Evolutionary conservation across 73 alveolate genomes (phyloP), one percentile per base, ranked within the genome.

Genomic region (Effrenium voratum): DNA sequence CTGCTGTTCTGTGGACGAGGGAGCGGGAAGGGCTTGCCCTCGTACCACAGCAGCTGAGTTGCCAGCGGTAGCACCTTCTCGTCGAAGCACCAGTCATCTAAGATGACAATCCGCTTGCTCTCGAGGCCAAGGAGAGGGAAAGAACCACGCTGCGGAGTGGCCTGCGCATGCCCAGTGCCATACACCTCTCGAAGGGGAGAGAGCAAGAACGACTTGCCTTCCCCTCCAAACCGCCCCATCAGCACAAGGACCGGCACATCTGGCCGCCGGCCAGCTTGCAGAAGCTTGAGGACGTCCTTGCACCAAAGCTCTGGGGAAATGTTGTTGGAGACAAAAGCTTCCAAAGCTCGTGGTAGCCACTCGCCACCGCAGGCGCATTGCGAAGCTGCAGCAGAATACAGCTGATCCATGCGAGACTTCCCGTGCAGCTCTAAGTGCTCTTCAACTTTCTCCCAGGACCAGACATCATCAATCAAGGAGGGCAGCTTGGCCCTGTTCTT

Each of bases 171-270:
- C 55, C 34, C 93, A 36, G 43, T 40, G 32, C 93, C 93, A 28
- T 43, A 79, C 32, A 79, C 41, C 2, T 44, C 3, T 45, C 91
- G 91, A 24, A 79, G 91, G 16, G 91, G 91, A 2, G 70, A 13
- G 47, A 45, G 70, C 70, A 43, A 5, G 70, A 79, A 79, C 13
- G 87, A 76, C 60, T 76, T 76, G 87, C 87, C 87, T 28, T 76
- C 87, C 41, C 87, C 87, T 6, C 87, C 87, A 76, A 43, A 76
- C n/a, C 91, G 91, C 10, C 91, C 91, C 91, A 47, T 79, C 46
- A 79, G 91, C 2, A 79, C 91, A 5, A 46, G 22, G 41, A 79
- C 91, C 8, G 91, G 91, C 6, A 79, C 70, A 26, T 79, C 91
- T 45, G 30, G 47, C 30, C 91, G 13, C n/a, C 91, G 32, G 24